Conservation (phyloP, 768 basidiomycete genomes). For the Coprinopsis marcescibilis region DNA sequence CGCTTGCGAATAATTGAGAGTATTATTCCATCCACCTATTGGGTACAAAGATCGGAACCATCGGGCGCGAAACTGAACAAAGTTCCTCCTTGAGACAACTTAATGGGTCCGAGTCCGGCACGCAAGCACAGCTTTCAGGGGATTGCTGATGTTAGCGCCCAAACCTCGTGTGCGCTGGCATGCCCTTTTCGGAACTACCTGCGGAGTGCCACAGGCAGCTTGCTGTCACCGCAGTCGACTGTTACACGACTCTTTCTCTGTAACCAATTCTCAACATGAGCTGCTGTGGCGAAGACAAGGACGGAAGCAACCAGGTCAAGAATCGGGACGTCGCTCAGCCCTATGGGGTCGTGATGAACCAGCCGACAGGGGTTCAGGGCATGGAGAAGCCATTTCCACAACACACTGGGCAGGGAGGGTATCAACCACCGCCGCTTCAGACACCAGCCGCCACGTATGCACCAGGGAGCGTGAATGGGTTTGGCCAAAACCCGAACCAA, state of each 20-base stretch:
- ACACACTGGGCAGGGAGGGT: not conserved
- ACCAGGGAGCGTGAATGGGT: conserved; percentile 20
- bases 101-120: no score
- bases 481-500: conserved; percentile 17
- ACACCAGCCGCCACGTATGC: conserved; percentile 36
- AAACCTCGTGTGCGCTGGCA: not conserved
- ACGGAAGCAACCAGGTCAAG: conserved; percentile 21
- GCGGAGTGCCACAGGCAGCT: no score
- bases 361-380: conserved; percentile 41
- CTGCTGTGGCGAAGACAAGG: conserved; percentile 56
- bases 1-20: no score
- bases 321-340: conserved; percentile 25
- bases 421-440: conserved; percentile 31
- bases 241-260: conserved; percentile 2
- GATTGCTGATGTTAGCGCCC: conserved; percentile 4
- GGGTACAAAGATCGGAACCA: no score
- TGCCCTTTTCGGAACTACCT: no score
- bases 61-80: no score
- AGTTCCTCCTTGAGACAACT: no score
- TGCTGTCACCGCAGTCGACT: conserved; percentile 1
- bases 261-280: no score
- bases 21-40: no score
- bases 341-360: conserved; percentile 36
- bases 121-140: conserved; percentile 10
- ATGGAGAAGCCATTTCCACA: conserved; percentile 36